These are phyloP conservation scores for Tetrapyrgos nigripes DNA, from an alignment of 1,284 basidiomycete species.

Conservation along the genomic window DNA sequence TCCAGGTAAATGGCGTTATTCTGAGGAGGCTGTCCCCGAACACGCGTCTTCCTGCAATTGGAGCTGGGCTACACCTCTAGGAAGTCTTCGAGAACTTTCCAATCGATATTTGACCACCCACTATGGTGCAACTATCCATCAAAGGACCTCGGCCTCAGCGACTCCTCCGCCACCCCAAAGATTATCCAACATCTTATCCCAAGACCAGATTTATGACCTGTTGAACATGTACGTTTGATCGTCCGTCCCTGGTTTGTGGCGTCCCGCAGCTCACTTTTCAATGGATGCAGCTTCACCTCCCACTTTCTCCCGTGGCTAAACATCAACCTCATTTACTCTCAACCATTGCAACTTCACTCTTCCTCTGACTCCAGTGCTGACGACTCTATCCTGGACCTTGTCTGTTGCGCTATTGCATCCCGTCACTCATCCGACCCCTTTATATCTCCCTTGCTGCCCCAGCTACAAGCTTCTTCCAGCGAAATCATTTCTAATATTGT, in stretches of 20 bases:
- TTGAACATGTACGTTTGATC: background rate
- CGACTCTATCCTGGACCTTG: background rate
- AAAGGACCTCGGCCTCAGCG: too few relatives aligned
- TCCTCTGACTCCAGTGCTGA: background rate
- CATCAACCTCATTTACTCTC: background rate
- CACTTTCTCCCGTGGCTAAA: background rate
- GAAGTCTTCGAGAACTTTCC: background rate
- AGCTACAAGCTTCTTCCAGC: background rate
- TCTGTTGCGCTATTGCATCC: background rate
- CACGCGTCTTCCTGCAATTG: background rate
- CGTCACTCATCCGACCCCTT: background rate
- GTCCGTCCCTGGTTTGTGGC: too few relatives aligned
- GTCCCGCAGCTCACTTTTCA: too few relatives aligned
- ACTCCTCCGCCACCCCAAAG: background rate
- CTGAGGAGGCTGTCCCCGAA: background rate
- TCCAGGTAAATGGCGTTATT: background rate
- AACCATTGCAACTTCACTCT: background rate
- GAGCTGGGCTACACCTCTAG: background rate
- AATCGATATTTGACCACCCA: background rate
- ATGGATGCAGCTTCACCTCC: background rate
- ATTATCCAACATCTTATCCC: background rate
- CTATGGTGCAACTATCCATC: too few relatives aligned
- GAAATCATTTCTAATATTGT: background rate
- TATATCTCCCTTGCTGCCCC: background rate
- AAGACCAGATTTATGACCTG: background rate